A percentile compares a stretch with the other conserved stretches of the same genome.
phyloP scores from a whole-genome alignment of 2,329 filamentous ascomycete species.

The Phialocephala subalpina region DNA sequence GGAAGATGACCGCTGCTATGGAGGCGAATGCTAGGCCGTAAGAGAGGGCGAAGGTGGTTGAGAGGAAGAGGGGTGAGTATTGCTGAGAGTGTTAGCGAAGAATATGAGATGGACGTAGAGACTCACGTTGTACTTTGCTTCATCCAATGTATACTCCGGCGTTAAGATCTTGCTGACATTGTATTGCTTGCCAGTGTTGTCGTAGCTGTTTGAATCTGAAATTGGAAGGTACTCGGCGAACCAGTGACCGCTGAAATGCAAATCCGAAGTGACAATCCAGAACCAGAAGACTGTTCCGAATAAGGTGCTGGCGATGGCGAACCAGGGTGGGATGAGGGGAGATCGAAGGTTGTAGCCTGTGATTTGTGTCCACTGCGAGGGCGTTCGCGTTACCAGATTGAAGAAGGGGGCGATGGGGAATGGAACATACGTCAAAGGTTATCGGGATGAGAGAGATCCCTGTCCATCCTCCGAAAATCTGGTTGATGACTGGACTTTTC shows the following conservation, averaged over 20 bases:
- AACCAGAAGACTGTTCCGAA: conserved; percentile 64
- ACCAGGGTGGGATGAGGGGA: conserved; percentile 48
- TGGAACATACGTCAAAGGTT: conserved; percentile 66
- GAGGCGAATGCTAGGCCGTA: conserved; percentile 79
- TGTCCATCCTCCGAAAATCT: conserved; percentile 2
- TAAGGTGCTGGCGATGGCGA: conserved; percentile 64
- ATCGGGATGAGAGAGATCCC: conserved; percentile 63
- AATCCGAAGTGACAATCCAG: conserved; percentile 61
- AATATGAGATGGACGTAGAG: neutral
- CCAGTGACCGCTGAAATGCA: conserved; percentile 73
- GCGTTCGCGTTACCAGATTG: neutral
- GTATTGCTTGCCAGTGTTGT: conserved; percentile 68
- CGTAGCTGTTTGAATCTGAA: conserved; percentile 67
- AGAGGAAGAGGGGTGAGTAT: conserved; percentile 77
- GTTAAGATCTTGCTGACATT: conserved; percentile 68
- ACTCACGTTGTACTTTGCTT: conserved; percentile 57
- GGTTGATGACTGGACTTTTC: neutral
- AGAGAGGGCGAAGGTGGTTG: conserved; percentile 73
- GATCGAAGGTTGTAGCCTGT: neutral
- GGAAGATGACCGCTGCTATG: conserved; percentile 71
- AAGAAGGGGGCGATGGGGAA: neutral
- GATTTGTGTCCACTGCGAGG: neutral
- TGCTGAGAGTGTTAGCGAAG: conserved; percentile 65
- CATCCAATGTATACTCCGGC: conserved; percentile 63
- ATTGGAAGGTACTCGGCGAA: conserved; percentile 70